Base-by-base conservation (phyloP, 805 yeast species). In the Blastobotrys parvus region DNA sequence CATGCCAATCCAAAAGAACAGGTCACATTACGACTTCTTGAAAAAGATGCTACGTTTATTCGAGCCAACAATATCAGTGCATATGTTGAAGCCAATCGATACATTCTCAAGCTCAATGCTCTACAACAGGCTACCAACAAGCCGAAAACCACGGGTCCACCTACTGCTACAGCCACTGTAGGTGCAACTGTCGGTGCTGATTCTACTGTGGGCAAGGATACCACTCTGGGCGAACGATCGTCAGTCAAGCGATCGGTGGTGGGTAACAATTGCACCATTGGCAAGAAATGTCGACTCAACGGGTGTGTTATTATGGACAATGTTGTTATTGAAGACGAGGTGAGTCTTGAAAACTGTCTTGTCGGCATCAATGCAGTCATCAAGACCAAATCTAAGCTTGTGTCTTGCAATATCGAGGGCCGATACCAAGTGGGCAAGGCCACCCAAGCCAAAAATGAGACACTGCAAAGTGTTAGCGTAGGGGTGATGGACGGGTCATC, bases 61-160 rank as follows among this genome's bases (percentile, higher is more conserved):
- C 75, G 97, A 52, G 72, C 83, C 39, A 88, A 87, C 59, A 85
- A 80, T 57, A 67, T 86, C 38, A 74, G 84, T 1, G 84, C 90
- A 1, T 88, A 80, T 61, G 75, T 87, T 77, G 99, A 92, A 64
- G 88, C 94, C 17, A 92, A 88, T 59, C 71, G 98, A 48, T 71
- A 75, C 56, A 71, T 82, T 45, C 72, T 90, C 74, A 82, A 77
- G 57, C 59, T 45, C 18, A 49, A 76, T 54, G 89, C 89, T 1
- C 50, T 53, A 33, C 38, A 66, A 67, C 44, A 50, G 57, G 55
- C 53, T 51, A 25, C 23, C 20, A 41, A 40, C 22, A 38, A 37
- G 11, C 44, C 42, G 45, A 58, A 18, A 55, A 56, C 10, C 11
- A 25, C 10, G 10, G 21, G 46, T 57, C 40, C 47, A 54, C 42